Evolutionary conservation across 352 stramenopile species (phyloP).

Genomic region (Globisporangium irregulare): DNA sequence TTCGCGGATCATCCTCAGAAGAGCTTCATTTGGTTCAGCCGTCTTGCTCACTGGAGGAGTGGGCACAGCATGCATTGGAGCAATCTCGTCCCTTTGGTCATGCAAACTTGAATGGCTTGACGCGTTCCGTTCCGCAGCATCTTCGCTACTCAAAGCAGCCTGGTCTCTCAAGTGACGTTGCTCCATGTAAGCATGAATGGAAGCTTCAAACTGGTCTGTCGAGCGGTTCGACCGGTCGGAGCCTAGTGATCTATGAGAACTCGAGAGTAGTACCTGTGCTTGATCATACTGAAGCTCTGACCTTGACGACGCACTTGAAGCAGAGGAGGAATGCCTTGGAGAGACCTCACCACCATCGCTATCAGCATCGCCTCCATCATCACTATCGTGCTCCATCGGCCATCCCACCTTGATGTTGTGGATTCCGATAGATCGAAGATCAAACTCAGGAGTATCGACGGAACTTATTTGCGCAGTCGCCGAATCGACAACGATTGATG

Average conservation of each 20-base stretch:
- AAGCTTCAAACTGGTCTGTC: slow-evolving; percentile 5
- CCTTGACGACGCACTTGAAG: slow-evolving; percentile 4
- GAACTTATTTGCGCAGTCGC: not conserved
- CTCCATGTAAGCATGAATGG: slow-evolving; percentile 13
- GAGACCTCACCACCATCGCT: not conserved
- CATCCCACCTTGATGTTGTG: slow-evolving; percentile 47
- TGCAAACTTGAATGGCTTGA: not conserved
- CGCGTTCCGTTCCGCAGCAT: not conserved
- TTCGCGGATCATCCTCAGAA: slow-evolving; percentile 47
- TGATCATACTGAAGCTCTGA: not conserved
- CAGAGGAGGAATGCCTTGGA: not conserved
- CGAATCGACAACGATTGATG: not conserved
- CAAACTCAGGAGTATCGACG: slow-evolving; percentile 8
- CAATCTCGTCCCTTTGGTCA: not conserved
- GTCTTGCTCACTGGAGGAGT: not conserved
- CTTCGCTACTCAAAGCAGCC: not conserved
- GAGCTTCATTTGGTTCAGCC: slow-evolving; percentile 17
- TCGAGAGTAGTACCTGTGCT: not conserved
- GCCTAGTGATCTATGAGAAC: not conserved
- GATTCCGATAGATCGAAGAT: slow-evolving; percentile 54
- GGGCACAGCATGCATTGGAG: not conserved
- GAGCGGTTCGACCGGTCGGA: not conserved
- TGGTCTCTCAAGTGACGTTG: slow-evolving; percentile 8
- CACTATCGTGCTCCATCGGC: slow-evolving; percentile 16
- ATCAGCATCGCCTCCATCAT: not conserved